Evolutionary conservation across 192 early-diverging fungal species (phyloP).

Genomic region (Coemansia guatemalensis): DNA sequence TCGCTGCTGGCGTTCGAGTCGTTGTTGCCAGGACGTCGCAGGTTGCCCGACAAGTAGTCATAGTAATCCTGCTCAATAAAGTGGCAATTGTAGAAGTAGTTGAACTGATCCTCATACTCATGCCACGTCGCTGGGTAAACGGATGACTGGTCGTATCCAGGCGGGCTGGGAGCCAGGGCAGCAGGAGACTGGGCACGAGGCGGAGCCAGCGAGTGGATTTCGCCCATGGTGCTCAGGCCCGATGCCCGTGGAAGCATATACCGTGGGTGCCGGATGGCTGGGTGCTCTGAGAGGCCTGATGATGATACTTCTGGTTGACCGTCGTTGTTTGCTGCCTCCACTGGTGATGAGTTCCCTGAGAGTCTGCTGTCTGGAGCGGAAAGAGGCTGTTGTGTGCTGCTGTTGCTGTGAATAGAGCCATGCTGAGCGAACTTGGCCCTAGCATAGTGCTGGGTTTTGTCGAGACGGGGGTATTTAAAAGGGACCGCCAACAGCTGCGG

Average conservation of each 20-base stretch:
- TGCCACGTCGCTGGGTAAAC: slow-evolving; percentile 47
- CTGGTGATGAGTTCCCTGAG: not conserved
- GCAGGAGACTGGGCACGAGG: slow-evolving; percentile 13
- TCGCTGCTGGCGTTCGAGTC: not conserved
- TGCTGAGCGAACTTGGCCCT: slow-evolving; percentile 4
- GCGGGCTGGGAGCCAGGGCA: slow-evolving; percentile 11
- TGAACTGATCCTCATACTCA: slow-evolving; percentile 54
- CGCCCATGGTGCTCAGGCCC: slow-evolving; percentile 50
- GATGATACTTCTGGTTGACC: not conserved
- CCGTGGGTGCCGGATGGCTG: slow-evolving; percentile 23
- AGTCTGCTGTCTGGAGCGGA: not conserved
- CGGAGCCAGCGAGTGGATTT: slow-evolving; percentile 40
- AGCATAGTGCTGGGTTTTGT: slow-evolving; percentile 17
- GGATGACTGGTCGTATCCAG: slow-evolving; percentile 17
- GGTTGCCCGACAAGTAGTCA: slow-evolving; percentile 29
- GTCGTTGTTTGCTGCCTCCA: not conserved
- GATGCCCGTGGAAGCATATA: slow-evolving; percentile 47
- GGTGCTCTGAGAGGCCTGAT: not conserved
- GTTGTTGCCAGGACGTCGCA: slow-evolving; percentile 5
- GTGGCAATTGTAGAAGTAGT: slow-evolving; percentile 53
- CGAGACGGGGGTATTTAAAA: slow-evolving; percentile 56
- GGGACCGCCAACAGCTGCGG: slow-evolving; percentile 50
- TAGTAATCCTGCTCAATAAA: slow-evolving; percentile 54
- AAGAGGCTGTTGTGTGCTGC: slow-evolving; percentile 7
- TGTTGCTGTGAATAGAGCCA: not conserved